Base-by-base conservation (phyloP, 2,329 filamentous ascomycete genomes). In the Aspergillus felis region DNA sequence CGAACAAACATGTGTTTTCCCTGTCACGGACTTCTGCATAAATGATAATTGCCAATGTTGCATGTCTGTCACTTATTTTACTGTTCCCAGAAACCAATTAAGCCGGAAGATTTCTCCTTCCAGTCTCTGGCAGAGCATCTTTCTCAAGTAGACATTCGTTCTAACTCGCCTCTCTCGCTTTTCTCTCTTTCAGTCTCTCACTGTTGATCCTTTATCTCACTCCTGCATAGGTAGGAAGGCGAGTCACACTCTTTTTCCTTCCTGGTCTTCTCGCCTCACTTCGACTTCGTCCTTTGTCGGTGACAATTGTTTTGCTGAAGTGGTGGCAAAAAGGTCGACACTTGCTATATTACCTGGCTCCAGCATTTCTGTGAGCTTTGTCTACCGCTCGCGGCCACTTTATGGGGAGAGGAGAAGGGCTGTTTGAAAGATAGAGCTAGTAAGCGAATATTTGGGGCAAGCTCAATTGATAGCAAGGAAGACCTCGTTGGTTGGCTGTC, bases 1-100 rank as follows among this genome's bases (percentile, higher is more conserved):
- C 61, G 57, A 62, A 62, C 64, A 59, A 62, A 62, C 64, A 65
- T 66, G 63, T 65, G 63, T 62, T 57, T 64, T 60, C 58, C 58
- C 58, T 62, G 54, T 50, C 57, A 47, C 55, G 44, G 59, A 56
- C 55, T 57, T 57, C 51, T 56, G 56, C 60, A 57, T 59, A 62
- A 66, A 62, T 63, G 61, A 63, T 60, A 61, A 56, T 60, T 59
- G 53, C 56, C 55, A 62, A 61, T 65, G 59, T 57, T 61, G 61
- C 62, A 58, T 57, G 50, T 60, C 57, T 41, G 51, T 46, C 55
- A 51, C 63, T 55, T 52, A 57, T 58, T 59, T 59, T 50, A 51
- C 54, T 59, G 41, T 28, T 57, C 46, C 48, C 28, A 51, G 54
- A 62, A 58, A 53, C 61, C 56, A 59, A 61, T 63, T 58, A 56